These are phyloP conservation scores for Thelonectria olida DNA, from an alignment of 2,329 filamentous ascomycete species.

Conservation along the genomic window DNA sequence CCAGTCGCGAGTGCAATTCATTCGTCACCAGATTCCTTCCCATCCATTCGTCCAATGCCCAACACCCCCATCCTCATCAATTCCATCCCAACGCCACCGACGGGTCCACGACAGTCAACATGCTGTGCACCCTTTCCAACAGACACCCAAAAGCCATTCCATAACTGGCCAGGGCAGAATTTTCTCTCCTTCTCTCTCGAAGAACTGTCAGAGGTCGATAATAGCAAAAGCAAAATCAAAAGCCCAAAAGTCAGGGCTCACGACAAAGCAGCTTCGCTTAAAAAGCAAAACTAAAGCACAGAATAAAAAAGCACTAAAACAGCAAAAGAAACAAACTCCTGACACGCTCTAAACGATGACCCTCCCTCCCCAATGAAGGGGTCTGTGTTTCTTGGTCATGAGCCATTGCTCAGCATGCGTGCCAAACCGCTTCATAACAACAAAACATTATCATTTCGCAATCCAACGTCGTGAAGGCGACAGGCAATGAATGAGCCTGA, in stretches of 20 bases:
- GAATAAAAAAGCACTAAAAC: slow-evolving; percentile 25
- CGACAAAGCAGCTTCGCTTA: slow-evolving; percentile 24
- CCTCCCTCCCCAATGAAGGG: slow-evolving; percentile 30
- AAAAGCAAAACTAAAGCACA: slow-evolving; percentile 19
- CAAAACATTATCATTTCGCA: slow-evolving; percentile 45
- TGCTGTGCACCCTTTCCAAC: slow-evolving; percentile 22
- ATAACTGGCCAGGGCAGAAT: slow-evolving; percentile 18
- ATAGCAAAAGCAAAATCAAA: slow-evolving; percentile 14
- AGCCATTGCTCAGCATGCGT: slow-evolving; percentile 25
- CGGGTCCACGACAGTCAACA: slow-evolving; percentile 8
- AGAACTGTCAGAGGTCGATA: slow-evolving; percentile 22
- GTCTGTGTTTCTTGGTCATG: slow-evolving; percentile 29
- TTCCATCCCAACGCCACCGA: slow-evolving; percentile 34
- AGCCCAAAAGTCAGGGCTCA: too few species aligned
- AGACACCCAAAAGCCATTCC: slow-evolving; percentile 17
- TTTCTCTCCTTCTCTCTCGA: slow-evolving; percentile 21
- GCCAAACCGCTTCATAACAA: slow-evolving; percentile 31
- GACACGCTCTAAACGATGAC: slow-evolving; percentile 35
- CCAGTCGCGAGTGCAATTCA: neutral
- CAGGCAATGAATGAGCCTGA: slow-evolving; percentile 15
- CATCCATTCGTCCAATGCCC: slow-evolving; percentile 19
- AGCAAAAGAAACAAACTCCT: slow-evolving; percentile 34
- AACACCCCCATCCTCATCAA: slow-evolving; percentile 32
- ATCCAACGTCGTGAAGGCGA: slow-evolving; percentile 32
- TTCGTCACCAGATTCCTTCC: slow-evolving; percentile 14